Percentiles rank a stretch among this genome's conserved stretches.
These are phyloP conservation scores for Orbilia blumenaviensis DNA, from an alignment of 2,329 filamentous ascomycete species.

Conservation along the genomic window DNA sequence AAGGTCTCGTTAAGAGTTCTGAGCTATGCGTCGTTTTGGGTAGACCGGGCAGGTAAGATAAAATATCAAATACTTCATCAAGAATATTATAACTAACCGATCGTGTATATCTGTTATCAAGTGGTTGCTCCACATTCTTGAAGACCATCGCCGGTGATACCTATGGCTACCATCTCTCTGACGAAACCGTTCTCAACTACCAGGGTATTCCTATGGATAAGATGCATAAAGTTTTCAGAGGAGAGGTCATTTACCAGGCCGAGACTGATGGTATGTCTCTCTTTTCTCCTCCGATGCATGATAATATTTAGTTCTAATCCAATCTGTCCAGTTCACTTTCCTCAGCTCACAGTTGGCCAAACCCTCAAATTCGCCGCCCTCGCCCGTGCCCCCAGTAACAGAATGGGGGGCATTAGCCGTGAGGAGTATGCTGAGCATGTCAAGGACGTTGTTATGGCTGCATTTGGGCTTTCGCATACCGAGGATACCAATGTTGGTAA, in stretches of 20 bases:
- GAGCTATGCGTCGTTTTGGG: slow-evolving; percentile 81
- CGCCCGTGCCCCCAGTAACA: slow-evolving; percentile 72
- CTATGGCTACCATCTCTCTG: slow-evolving; percentile 78
- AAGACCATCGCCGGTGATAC: slow-evolving; percentile 80
- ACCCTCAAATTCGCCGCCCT: slow-evolving; percentile 78
- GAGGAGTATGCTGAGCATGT: slow-evolving; percentile 71
- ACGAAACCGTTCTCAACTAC: slow-evolving; percentile 80
- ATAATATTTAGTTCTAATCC: slow-evolving; percentile 74
- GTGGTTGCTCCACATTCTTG: slow-evolving; percentile 81
- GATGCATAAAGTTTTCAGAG: slow-evolving; percentile 71
- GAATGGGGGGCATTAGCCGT: slow-evolving; percentile 71
- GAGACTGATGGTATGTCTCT: slow-evolving; percentile 71
- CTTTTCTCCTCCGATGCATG: slow-evolving; percentile 75
- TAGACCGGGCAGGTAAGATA: slow-evolving; percentile 66
- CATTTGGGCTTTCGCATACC: slow-evolving; percentile 77
- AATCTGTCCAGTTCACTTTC: slow-evolving; percentile 64
- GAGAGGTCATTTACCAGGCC: slow-evolving; percentile 78
- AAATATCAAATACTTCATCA: not conserved
- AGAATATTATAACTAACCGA: not conserved
- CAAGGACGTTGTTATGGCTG: slow-evolving; percentile 73
- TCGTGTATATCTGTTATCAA: slow-evolving; percentile 58
- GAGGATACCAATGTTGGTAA: slow-evolving; percentile 78
- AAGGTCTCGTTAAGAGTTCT: slow-evolving; percentile 72
- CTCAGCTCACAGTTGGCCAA: slow-evolving; percentile 77
- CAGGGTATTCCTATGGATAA: slow-evolving; percentile 66